Evolutionary conservation across 2,329 filamentous ascomycete species (phyloP), one percentile per base, ranked within the genome.

Genomic region (Ophiosphaerella korrae): DNA sequence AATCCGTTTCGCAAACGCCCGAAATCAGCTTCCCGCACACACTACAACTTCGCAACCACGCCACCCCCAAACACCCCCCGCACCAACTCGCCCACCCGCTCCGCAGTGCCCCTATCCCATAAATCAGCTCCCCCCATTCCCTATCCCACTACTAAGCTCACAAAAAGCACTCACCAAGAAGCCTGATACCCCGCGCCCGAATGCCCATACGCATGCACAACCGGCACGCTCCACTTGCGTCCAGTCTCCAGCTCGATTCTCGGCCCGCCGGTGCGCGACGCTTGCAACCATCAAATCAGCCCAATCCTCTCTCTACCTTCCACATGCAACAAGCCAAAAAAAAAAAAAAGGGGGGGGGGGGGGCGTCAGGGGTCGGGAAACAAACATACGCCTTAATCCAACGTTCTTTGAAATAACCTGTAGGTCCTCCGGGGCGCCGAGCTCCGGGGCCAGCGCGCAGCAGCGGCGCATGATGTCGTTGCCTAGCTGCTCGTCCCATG

Each of bases 201-300:
- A 71, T 92, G 88, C 0, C 89, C 89, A 64, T 92, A 92, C 63
- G 91, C 89, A 73, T 94, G 90, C 46, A 94, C 18, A 83, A 82
- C 31, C 81, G 86, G 43, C 1, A 70, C 55, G 4, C 55, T 61
- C 56, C 81, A 76, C 39, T 89, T 82, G 7, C 26, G 7, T 57
- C 77, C 77, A 66, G 89, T 88, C 67, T 82, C 75, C 1, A 62
- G 85, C 74, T 95, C 91, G 23, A 96, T 78, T 50, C 92, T 82
- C 14, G 90, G 84, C 0, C 92, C 92, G 1, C 84, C 88, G 50
- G 85, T 81, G 39, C 92, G 79, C 61, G 86, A 83, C 4, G 92
- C 66, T 71, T 7, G 11, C 44, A 33, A 53, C 34, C 12, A 37
- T n/a, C 24, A 31, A 7, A 36, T 7, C 12, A 34, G 9, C 6